Evolutionary conservation across 345 rosid genomes (phyloP).

Genomic region (Pugionium cornutum): DNA sequence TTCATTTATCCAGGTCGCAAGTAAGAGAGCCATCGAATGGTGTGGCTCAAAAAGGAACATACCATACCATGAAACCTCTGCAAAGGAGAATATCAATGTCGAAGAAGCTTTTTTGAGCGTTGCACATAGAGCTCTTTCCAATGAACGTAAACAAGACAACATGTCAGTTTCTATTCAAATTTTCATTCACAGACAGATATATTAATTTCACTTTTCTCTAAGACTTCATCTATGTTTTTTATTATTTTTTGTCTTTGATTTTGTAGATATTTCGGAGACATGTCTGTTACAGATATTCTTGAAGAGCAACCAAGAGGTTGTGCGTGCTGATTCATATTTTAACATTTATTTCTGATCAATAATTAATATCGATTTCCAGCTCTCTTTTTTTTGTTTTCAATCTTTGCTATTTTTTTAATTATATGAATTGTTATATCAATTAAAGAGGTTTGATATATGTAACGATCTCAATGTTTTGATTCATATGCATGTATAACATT

Average conservation of each 20-base stretch:
- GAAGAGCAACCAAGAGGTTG: constrained; percentile 66
- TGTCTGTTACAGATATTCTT: constrained; percentile 57
- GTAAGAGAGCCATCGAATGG: constrained; percentile 75
- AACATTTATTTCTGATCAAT: constrained; percentile 13
- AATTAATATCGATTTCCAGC: constrained; percentile 3
- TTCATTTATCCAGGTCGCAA: constrained; percentile 53
- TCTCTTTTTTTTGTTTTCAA: constrained; percentile 7
- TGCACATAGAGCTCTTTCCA: constrained; percentile 58
- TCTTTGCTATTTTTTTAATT: constrained; percentile 2
- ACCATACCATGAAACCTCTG: constrained; percentile 82
- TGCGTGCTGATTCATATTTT: constrained; percentile 50
- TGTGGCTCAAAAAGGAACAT: constrained; percentile 64
- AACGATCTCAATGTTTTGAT: constrained; percentile 27
- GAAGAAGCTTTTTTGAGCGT: constrained; percentile 73
- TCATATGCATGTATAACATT: constrained; percentile 10
- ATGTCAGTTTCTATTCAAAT: constrained; percentile 43
- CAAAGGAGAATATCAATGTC: constrained; percentile 68
- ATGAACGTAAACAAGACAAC: constrained; percentile 53
- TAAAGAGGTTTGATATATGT: constrained; percentile 16
- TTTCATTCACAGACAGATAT: constrained; percentile 1
- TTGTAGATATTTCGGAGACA: constrained; percentile 59
- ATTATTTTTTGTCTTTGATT: background rate
- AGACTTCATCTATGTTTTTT: constrained; percentile 9
- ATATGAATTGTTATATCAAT: constrained; percentile 2
- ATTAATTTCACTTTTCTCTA: background rate